These are phyloP conservation scores for Arabidopsis lyrata DNA, from an alignment of 441 rosid species.

Conservation along the genomic window DNA sequence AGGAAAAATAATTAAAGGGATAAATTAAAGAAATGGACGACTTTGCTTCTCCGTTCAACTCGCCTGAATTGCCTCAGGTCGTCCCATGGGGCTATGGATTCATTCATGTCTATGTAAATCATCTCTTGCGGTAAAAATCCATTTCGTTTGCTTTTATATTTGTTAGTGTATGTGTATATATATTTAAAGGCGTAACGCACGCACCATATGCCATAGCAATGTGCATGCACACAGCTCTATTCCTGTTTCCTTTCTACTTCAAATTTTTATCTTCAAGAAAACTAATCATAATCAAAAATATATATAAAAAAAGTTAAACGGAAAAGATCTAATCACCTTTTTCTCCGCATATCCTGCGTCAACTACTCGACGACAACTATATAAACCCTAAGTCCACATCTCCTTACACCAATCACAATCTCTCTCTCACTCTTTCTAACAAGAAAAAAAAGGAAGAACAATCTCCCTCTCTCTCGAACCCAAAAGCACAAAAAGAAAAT, in stretches of 20 bases:
- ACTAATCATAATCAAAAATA: neutral
- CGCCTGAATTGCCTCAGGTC: conserved; percentile 20
- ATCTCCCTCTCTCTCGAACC: neutral
- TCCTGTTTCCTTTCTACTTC: neutral
- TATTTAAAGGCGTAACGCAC: too few relatives aligned
- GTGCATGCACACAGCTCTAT: neutral
- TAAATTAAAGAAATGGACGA: neutral
- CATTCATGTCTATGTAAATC: too few relatives aligned
- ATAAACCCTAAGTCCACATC: conserved; percentile 44
- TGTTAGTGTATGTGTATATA: too few relatives aligned
- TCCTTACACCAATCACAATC: conserved; percentile 18
- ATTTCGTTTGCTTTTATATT: too few relatives aligned
- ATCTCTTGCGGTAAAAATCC: neutral
- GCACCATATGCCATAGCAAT: neutral
- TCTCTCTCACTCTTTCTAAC: neutral
- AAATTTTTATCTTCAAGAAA: neutral
- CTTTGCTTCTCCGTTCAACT: conserved; percentile 37
- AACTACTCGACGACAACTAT: conserved; percentile 48
- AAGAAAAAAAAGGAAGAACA: neutral
- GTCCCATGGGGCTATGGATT: conserved; percentile 6
- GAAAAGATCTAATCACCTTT: neutral
- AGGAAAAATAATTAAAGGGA: too few relatives aligned
- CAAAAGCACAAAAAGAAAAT: conserved; percentile 24
- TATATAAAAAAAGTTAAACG: neutral
- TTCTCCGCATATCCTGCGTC: conserved; percentile 56